Evolutionary conservation across 805 yeast species (phyloP).

Genomic region (Ogataea nonfermentans): DNA sequence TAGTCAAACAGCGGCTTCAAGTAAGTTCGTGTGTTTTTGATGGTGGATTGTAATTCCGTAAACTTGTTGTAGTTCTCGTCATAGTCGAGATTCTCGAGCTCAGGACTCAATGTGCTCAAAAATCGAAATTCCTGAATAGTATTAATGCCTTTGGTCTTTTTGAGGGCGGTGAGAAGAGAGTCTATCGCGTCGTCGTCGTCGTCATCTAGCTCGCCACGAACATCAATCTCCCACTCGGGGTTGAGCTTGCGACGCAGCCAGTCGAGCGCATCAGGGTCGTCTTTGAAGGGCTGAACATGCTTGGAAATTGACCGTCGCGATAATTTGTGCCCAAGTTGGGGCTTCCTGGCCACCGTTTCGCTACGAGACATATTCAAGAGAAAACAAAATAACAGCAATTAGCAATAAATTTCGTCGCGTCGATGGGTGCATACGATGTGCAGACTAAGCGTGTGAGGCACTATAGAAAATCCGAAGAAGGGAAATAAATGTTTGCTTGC

Average conservation of each 20-base stretch:
- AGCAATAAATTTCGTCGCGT: not conserved
- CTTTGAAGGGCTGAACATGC: constrained; percentile 20
- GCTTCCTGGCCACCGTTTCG: constrained; percentile 11
- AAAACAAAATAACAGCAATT: constrained; percentile 1
- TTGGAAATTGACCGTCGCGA: constrained; percentile 33
- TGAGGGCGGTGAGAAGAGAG: constrained; percentile 11
- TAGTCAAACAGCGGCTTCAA: constrained; percentile 53
- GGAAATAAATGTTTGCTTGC: not conserved
- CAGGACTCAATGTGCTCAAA: constrained; percentile 19
- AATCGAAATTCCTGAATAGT: constrained; percentile 27
- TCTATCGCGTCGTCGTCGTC: constrained; percentile 17
- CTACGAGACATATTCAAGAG: constrained; percentile 1
- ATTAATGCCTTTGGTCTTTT: constrained; percentile 5
- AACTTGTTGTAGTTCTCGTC: constrained; percentile 25
- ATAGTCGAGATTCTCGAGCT: constrained; percentile 12
- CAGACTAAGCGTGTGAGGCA: too few relatives aligned
- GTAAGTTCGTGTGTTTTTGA: constrained; percentile 34
- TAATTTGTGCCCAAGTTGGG: constrained; percentile 22
- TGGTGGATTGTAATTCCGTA: constrained; percentile 25
- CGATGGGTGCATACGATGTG: too few relatives aligned
- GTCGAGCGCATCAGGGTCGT: constrained; percentile 9
- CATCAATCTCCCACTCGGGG: constrained; percentile 33
- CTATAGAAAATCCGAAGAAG: not conserved
- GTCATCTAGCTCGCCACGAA: constrained; percentile 21
- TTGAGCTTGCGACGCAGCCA: constrained; percentile 20